phyloP scores from a whole-genome alignment of 805 yeast genomes.

The Maudiozyma turicensis region DNA sequence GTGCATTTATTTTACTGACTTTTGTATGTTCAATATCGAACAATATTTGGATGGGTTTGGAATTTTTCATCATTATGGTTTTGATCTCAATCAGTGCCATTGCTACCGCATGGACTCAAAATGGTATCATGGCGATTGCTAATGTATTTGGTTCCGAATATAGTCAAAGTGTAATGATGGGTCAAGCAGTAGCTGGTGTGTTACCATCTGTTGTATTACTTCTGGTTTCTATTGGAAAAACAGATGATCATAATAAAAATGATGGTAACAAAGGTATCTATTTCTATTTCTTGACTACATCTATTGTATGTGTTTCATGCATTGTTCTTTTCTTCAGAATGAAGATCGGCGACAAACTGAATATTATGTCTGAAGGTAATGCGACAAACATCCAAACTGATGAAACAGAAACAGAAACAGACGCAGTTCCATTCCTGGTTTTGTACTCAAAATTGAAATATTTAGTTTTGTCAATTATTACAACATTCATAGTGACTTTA shows the following conservation, averaged over 20 bases:
- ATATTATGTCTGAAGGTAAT: background rate
- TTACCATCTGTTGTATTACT: constrained; percentile 55
- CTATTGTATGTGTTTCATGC: constrained; percentile 19
- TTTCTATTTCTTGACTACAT: constrained; percentile 32
- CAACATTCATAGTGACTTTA: constrained; percentile 65
- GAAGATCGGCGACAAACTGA: constrained; percentile 13
- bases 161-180: constrained; percentile 89
- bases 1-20: constrained; percentile 48
- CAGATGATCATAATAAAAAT: constrained; percentile 5
- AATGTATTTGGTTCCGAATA: constrained; percentile 64
- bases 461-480: constrained; percentile 60
- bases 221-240: constrained; percentile 37
- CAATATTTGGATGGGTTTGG: constrained; percentile 11
- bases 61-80: constrained; percentile 45
- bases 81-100: constrained; percentile 57
- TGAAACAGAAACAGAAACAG: background rate
- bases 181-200: constrained; percentile 92
- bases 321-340: constrained; percentile 18
- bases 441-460: constrained; percentile 54
- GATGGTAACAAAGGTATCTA: constrained; percentile 14
- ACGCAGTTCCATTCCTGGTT: constrained; percentile 43
- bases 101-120: constrained; percentile 79
- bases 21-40: constrained; percentile 20
- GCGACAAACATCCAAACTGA: background rate
- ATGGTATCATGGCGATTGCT: constrained; percentile 82